These are phyloP conservation scores for Kewa caespitosa DNA, from an alignment of 179 eudicot species.

Conservation along the genomic window DNA sequence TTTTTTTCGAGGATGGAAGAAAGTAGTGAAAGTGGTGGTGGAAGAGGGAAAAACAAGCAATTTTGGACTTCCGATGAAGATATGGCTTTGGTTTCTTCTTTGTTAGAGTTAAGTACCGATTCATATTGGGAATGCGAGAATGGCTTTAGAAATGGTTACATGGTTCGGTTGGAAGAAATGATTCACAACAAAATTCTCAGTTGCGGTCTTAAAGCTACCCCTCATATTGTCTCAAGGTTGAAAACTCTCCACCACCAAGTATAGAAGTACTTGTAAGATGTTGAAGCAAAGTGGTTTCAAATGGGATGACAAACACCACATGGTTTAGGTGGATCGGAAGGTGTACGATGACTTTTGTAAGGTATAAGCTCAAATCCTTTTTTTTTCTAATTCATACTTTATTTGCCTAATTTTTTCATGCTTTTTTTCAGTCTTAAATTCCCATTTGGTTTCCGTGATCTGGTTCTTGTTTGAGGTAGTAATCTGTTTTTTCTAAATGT, in stretches of 20 bases:
- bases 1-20: not conserved
- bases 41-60: not conserved
- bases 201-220: constrained; percentile 1
- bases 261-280: not conserved
- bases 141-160: constrained; percentile 1
- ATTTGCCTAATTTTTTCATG: too few relatives aligned
- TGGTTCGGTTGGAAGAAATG: constrained; percentile 4
- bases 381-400: too few relatives aligned
- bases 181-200: not conserved
- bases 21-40: not conserved
- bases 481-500: too few relatives aligned
- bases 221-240: constrained; percentile 1
- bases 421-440: too few relatives aligned
- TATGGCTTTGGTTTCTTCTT: not conserved
- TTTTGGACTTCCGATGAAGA: not conserved
- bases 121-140: not conserved
- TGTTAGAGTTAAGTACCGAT: not conserved
- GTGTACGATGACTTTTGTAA: not conserved
- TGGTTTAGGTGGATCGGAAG: not conserved
- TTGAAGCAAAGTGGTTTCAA: not conserved
- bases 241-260: not conserved
- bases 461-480: too few relatives aligned
- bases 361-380: not conserved
- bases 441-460: too few relatives aligned
- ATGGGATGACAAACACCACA: not conserved